Conservation (phyloP, 2,329 filamentous ascomycete species). For the Aspergillus floridensis region DNA sequence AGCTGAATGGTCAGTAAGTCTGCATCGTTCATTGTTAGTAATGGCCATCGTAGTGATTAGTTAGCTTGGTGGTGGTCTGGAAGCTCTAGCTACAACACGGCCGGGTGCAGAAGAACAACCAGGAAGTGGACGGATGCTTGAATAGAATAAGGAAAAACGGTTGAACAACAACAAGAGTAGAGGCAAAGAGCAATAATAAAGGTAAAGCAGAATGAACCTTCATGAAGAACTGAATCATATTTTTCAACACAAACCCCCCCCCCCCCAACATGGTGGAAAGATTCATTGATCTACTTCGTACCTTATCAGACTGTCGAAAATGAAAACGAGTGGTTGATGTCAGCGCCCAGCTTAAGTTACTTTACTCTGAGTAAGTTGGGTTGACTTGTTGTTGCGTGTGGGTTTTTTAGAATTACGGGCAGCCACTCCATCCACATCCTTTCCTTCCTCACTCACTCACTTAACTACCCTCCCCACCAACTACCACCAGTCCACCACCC, state of each 20-base stretch:
- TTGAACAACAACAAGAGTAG: background rate
- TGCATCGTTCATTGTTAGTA: background rate
- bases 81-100: background rate
- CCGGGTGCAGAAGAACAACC: background rate
- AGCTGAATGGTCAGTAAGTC: background rate
- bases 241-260: background rate
- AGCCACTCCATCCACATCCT: constrained; percentile 11
- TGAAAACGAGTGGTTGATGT: constrained; percentile 19
- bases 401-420: constrained; percentile 12
- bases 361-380: background rate
- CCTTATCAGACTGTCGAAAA: background rate
- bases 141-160: background rate
- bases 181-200: background rate
- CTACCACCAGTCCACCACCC: background rate
- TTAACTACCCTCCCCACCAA: constrained; percentile 6
- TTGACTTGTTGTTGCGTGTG: constrained; percentile 10
- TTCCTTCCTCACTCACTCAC: background rate
- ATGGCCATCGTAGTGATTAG: background rate
- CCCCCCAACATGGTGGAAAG: background rate
- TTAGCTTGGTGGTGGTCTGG: background rate
- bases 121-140: background rate
- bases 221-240: background rate
- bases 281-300: background rate
- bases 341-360: constrained; percentile 13
- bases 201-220: background rate